Conservation (phyloP, 2,329 filamentous ascomycete species). For the Biscogniauxia mediterranea region DNA sequence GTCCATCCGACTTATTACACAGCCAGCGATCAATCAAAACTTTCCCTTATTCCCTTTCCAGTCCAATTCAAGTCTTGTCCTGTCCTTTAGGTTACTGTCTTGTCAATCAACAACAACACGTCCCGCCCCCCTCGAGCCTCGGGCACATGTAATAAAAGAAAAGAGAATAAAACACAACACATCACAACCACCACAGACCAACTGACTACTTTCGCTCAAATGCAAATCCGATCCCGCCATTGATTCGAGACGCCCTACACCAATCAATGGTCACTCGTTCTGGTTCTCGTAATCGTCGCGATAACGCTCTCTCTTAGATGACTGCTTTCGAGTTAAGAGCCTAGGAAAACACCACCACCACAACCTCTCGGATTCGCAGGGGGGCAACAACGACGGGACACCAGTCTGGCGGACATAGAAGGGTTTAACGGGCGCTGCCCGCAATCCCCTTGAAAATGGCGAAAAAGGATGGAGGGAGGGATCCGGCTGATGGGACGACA, state of each 20-base stretch:
- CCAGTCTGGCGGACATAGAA: slow-evolving; percentile 41
- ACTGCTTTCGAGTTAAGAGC: too few relatives aligned
- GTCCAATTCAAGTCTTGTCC: slow-evolving; percentile 4
- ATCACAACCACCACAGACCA: background rate
- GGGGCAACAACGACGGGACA: slow-evolving; percentile 30
- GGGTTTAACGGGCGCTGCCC: slow-evolving; percentile 45
- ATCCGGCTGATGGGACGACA: slow-evolving; percentile 57
- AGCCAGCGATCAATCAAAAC: slow-evolving; percentile 13
- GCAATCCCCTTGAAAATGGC: slow-evolving; percentile 37
- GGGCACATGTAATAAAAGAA: background rate
- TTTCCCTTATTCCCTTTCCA: slow-evolving; percentile 21
- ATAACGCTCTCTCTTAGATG: background rate
- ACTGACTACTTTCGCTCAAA: background rate
- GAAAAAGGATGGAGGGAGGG: slow-evolving; percentile 30
- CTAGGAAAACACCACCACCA: background rate
- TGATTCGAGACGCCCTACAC: background rate
- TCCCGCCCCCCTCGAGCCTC: background rate
- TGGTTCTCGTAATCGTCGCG: background rate
- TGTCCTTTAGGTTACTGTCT: background rate
- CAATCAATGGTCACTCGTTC: background rate
- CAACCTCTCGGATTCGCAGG: slow-evolving; percentile 8
- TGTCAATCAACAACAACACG: background rate
- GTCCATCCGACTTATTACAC: slow-evolving; percentile 18
- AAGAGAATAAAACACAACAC: background rate
- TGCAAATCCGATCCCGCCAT: background rate